phyloP scores from a whole-genome alignment of 179 eudicot species.

The Carnegiea gigantea region DNA sequence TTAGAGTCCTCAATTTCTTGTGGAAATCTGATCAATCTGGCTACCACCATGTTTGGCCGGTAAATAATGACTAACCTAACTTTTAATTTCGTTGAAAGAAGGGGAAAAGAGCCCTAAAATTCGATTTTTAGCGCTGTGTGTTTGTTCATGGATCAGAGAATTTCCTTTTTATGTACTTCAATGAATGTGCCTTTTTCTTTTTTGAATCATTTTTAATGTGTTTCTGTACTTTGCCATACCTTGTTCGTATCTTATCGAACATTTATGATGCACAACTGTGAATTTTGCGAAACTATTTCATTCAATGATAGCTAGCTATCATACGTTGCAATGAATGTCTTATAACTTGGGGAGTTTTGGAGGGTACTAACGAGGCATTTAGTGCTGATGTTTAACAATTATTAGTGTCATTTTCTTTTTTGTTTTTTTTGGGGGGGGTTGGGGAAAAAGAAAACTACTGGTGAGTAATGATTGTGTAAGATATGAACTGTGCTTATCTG shows the following conservation, averaged over 20 bases:
- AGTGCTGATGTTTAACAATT: not conserved
- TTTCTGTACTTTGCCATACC: not conserved
- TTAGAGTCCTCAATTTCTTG: conserved; percentile 40
- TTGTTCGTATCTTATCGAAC: not conserved
- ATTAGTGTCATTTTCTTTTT: not conserved
- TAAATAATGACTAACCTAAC: conserved; percentile 24
- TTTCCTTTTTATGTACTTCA: not conserved
- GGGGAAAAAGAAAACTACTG: not conserved
- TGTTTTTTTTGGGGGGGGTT: not conserved
- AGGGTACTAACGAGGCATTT: not conserved
- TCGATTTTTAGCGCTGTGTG: not conserved
- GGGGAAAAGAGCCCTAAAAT: not conserved
- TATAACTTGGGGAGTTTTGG: too few species aligned
- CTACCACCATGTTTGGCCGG: conserved; percentile 92
- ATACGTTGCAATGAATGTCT: too few species aligned
- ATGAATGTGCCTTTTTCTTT: not conserved
- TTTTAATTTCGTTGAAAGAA: not conserved
- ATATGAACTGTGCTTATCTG: not conserved
- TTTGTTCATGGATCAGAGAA: not conserved
- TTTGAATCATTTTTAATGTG: not conserved
- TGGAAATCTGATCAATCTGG: conserved; percentile 61
- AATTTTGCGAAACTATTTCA: too few species aligned
- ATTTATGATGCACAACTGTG: too few species aligned
- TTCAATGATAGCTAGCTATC: too few species aligned
- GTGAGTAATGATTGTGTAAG: not conserved